Evolutionary conservation across 1,284 basidiomycete species (phyloP).

Genomic region (Tilletia indica): DNA sequence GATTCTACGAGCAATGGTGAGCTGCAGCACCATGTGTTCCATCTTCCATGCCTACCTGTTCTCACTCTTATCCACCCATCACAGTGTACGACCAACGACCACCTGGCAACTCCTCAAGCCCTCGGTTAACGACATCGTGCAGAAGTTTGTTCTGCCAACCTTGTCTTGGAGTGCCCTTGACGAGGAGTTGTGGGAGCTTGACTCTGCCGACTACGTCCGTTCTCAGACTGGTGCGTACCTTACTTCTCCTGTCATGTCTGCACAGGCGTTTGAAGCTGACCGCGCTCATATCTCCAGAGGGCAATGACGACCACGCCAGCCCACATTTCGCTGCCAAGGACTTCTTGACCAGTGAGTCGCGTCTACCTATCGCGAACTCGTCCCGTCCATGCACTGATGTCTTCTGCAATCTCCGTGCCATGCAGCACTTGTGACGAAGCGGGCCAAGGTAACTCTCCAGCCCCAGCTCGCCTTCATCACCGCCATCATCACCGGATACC

Average conservation of each 20-base stretch:
- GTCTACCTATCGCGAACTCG: too few species aligned
- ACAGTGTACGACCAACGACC: constrained; percentile 46
- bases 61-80: neutral
- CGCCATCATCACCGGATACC: constrained; percentile 42
- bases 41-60: neutral
- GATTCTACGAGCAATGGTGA: constrained; percentile 36
- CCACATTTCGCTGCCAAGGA: constrained; percentile 2
- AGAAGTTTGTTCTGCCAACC: constrained; percentile 50
- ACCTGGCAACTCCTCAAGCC: constrained; percentile 53
- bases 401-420: too few species aligned
- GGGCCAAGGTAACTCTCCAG: constrained; percentile 49
- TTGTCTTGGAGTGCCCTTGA: constrained; percentile 50
- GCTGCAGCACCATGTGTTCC: neutral
- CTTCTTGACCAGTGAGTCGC: neutral
- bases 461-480: constrained; percentile 51
- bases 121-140: constrained; percentile 41
- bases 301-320: constrained; percentile 11
- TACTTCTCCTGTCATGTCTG: neutral
- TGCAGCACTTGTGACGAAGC: constrained; percentile 37
- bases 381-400: too few species aligned
- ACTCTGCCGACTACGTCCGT: constrained; percentile 51
- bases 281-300: neutral
- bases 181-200: constrained; percentile 52
- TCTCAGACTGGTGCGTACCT: constrained; percentile 24
- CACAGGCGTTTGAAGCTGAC: neutral